Percentiles rank a stretch among this genome's conserved stretches.
Evolutionary conservation across 352 stramenopile species (phyloP).

Genomic region (Globisporangium irregulare): DNA sequence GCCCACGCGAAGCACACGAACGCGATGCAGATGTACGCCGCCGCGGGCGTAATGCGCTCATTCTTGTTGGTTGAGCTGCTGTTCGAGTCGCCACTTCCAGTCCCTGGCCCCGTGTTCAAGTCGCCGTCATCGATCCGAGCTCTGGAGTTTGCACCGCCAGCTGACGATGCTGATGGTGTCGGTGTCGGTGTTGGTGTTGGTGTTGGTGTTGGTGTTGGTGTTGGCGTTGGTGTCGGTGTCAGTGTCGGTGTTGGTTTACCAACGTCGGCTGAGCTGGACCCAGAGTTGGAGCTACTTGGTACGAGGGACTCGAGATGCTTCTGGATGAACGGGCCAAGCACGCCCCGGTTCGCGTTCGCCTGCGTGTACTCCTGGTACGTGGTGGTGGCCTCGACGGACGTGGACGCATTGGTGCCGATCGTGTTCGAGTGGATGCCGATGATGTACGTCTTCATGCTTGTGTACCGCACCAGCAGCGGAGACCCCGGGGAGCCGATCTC

Average conservation of each 20-base stretch:
- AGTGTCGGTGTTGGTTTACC: neutral
- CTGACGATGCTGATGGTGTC: neutral
- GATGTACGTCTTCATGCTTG: conserved; percentile 54
- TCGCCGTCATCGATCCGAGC: neutral
- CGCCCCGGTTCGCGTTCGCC: conserved; percentile 41
- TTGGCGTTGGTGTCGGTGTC: neutral
- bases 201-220: neutral
- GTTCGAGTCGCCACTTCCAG: neutral
- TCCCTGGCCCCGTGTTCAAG: neutral
- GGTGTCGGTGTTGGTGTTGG: neutral
- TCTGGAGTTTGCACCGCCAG: neutral
- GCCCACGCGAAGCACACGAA: conserved; percentile 44
- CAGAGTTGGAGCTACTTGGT: conserved; percentile 1
- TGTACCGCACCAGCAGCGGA: conserved; percentile 57
- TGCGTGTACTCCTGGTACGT: conserved; percentile 29
- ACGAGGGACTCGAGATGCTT: conserved; percentile 38
- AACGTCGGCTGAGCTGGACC: neutral
- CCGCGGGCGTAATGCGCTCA: conserved; percentile 24
- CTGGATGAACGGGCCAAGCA: conserved; percentile 51
- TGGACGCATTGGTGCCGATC: conserved; percentile 19
- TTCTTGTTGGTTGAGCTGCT: neutral
- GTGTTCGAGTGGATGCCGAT: conserved; percentile 55
- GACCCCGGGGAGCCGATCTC: conserved; percentile 40
- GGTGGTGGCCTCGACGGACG: conserved; percentile 8
- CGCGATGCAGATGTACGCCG: conserved; percentile 54